These are phyloP conservation scores for Diversispora eburnea DNA, from an alignment of 192 early-diverging fungal species.

Conservation along the genomic window DNA sequence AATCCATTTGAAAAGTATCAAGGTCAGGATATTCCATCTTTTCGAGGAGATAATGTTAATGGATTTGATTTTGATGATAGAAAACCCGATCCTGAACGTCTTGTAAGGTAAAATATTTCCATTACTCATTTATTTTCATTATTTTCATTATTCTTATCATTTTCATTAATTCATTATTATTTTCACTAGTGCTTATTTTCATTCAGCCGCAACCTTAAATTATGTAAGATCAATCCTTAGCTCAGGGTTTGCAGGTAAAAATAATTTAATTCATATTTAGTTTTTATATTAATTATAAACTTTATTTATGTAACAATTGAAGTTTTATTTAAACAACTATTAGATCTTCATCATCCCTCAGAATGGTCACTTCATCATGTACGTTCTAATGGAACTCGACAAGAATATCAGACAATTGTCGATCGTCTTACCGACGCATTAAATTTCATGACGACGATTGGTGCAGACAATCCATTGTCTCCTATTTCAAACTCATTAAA, in stretches of 20 bases:
- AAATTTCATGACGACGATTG: slow-evolving; percentile 93
- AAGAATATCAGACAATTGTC: slow-evolving; percentile 90
- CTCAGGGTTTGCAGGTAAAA: slow-evolving; percentile 69
- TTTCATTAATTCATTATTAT: background rate
- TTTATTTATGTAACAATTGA: background rate
- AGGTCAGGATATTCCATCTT: slow-evolving; percentile 80
- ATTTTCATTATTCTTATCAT: background rate
- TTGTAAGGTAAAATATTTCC: slow-evolving; percentile 54
- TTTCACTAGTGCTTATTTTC: slow-evolving; percentile 79
- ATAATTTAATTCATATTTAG: too few species aligned
- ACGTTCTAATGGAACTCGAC: slow-evolving; percentile 65
- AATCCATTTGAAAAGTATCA: slow-evolving; percentile 84
- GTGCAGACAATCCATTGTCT: slow-evolving; percentile 58
- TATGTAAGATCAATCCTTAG: slow-evolving; percentile 84
- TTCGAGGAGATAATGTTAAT: slow-evolving; percentile 98
- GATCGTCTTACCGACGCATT: slow-evolving; percentile 81
- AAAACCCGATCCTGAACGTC: slow-evolving; percentile 88
- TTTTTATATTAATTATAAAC: background rate
- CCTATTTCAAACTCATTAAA: slow-evolving; percentile 46
- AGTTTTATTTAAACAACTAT: background rate
- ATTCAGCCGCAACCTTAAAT: slow-evolving; percentile 95
- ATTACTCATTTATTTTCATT: background rate
- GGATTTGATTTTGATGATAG: slow-evolving; percentile 83
- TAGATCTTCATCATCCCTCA: slow-evolving; percentile 86
- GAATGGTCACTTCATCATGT: slow-evolving; percentile 91